phyloP scores from a whole-genome alignment of 139 green algal species.

The Zygnema circumcarinatum region DNA sequence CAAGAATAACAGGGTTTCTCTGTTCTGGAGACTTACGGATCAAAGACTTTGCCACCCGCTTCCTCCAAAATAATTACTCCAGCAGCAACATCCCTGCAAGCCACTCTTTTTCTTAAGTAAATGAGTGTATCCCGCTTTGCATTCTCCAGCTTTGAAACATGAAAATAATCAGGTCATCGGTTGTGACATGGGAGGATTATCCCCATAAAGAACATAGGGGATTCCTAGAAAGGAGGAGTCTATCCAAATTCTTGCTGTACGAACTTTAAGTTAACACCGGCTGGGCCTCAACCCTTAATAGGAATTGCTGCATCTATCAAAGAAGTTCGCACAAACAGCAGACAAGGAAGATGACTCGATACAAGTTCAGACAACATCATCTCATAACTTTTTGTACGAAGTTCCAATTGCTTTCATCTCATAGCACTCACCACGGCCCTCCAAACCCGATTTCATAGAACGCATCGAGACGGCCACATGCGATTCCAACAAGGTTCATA shows the following conservation, averaged over 20 bases:
- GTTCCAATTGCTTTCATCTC: too few relatives aligned
- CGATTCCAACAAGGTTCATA: slow-evolving; percentile 68
- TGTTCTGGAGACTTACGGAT: slow-evolving; percentile 40
- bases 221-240: background rate
- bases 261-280: background rate
- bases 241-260: background rate
- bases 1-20: slow-evolving; percentile 10
- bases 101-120: slow-evolving; percentile 29
- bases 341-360: too few relatives aligned
- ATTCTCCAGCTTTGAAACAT: too few relatives aligned
- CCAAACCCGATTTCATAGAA: slow-evolving; percentile 95
- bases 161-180: background rate
- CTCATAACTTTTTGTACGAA: too few relatives aligned
- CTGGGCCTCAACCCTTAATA: too few relatives aligned
- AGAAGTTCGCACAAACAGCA: too few relatives aligned
- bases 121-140: too few relatives aligned
- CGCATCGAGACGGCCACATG: slow-evolving; percentile 82
- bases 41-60: slow-evolving; percentile 23
- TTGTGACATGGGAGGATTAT: background rate
- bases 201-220: background rate
- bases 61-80: slow-evolving; percentile 35
- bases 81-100: slow-evolving; percentile 51
- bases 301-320: too few relatives aligned
- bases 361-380: too few relatives aligned
- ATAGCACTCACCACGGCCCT: slow-evolving; percentile 70